These are phyloP conservation scores for Leptomonas pyrrhocoris DNA, from an alignment of 208 protist species.

Conservation along the genomic window DNA sequence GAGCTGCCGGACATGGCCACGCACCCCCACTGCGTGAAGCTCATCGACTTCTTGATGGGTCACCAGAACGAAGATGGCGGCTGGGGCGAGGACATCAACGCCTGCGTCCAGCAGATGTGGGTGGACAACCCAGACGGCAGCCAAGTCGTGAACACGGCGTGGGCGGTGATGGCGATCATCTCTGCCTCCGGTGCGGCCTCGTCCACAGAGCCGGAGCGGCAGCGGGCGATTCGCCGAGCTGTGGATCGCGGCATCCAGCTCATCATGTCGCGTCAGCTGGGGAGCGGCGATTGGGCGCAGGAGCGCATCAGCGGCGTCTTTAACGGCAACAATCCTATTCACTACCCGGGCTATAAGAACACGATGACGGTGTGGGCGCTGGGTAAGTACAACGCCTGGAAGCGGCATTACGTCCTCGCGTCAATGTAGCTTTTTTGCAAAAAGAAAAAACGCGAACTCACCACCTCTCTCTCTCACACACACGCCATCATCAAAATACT, in stretches of 20 bases:
- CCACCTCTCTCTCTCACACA: not conserved
- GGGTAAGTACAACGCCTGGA: slow-evolving; percentile 86
- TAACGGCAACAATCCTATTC: slow-evolving; percentile 98
- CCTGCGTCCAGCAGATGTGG: slow-evolving; percentile 90
- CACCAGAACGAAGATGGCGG: slow-evolving; percentile 95
- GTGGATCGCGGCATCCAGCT: slow-evolving; percentile 87
- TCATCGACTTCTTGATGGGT: slow-evolving; percentile 90
- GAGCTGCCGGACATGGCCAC: slow-evolving; percentile 77
- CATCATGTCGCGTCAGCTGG: slow-evolving; percentile 87
- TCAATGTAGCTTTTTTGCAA: too few species aligned
- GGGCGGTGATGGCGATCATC: slow-evolving; percentile 96
- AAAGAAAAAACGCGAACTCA: too few species aligned
- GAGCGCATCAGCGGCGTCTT: slow-evolving; percentile 97
- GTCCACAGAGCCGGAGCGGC: slow-evolving; percentile 26
- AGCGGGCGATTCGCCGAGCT: slow-evolving; percentile 39
- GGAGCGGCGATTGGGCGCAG: slow-evolving; percentile 90
- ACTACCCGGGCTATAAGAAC: slow-evolving; percentile 97
- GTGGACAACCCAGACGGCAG: slow-evolving; percentile 84
- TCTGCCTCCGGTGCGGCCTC: slow-evolving; percentile 43
- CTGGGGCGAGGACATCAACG: slow-evolving; percentile 96
- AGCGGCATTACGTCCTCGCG: slow-evolving; percentile 41
- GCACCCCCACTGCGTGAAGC: slow-evolving; percentile 74
- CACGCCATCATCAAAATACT: not conserved
- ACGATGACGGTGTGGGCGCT: slow-evolving; percentile 98
- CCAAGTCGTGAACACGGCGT: slow-evolving; percentile 97